Conservation (phyloP, 805 yeast species). For the Nadsonia fulvescens region DNA sequence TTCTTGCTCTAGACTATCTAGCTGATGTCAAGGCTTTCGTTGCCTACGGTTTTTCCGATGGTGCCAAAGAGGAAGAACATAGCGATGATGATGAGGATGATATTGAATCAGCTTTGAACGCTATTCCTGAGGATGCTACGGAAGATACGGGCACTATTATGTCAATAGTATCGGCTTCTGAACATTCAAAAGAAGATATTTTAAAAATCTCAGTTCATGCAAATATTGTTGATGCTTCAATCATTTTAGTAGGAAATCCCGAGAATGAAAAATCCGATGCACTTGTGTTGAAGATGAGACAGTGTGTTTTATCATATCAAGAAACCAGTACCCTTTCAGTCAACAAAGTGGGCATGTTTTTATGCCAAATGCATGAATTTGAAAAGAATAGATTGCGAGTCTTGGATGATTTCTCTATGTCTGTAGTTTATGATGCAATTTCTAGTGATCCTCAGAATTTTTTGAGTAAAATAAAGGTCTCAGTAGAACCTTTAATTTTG, state of each 20-base stretch:
- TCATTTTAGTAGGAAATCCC: slow-evolving; percentile 69
- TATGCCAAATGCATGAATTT: slow-evolving; percentile 53
- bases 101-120: too few species aligned
- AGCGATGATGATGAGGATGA: too few species aligned
- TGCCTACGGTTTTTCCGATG: too few species aligned
- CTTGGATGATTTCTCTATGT: slow-evolving; percentile 75
- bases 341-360: slow-evolving; percentile 70
- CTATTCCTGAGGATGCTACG: too few species aligned
- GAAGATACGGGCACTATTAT: too few species aligned
- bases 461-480: slow-evolving; percentile 45
- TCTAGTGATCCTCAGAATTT: slow-evolving; percentile 41
- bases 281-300: slow-evolving; percentile 74
- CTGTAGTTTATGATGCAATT: slow-evolving; percentile 53
- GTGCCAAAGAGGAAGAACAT: too few species aligned
- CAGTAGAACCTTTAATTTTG: slow-evolving; percentile 64
- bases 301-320: slow-evolving; percentile 51
- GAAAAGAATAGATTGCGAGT: slow-evolving; percentile 51
- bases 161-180: too few species aligned
- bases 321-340: slow-evolving; percentile 48
- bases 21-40: too few species aligned
- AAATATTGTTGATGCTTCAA: slow-evolving; percentile 58
- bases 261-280: slow-evolving; percentile 58
- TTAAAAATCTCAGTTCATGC: slow-evolving; percentile 23
- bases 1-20: slow-evolving; percentile 73
- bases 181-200: too few species aligned